These are phyloP conservation scores for Aspergillus aculeatus DNA, from an alignment of 2,329 filamentous ascomycete genomes.

Conservation along the genomic window DNA sequence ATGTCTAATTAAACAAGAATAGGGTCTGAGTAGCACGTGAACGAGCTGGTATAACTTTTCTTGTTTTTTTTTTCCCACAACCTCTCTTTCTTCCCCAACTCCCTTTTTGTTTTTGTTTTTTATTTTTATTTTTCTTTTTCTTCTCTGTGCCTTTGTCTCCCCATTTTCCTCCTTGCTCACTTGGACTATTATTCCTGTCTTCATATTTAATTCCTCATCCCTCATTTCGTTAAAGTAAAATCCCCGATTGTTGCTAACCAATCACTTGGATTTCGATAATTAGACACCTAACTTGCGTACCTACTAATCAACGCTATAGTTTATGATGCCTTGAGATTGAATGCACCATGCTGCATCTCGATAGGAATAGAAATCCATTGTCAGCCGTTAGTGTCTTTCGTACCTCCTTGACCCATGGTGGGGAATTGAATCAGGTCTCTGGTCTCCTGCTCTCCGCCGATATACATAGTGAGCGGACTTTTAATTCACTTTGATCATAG, in stretches of 20 bases:
- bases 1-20: too few species aligned
- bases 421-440: background rate
- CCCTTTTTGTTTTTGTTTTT: background rate
- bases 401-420: background rate
- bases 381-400: too few species aligned
- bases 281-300: background rate
- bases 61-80: background rate
- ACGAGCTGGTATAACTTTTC: background rate
- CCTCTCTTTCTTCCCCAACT: background rate
- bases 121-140: background rate
- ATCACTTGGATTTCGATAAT: too few species aligned
- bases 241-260: background rate
- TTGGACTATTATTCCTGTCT: background rate
- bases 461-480: background rate
- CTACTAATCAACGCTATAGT: background rate
- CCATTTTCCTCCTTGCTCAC: background rate
- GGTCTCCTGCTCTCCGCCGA: background rate
- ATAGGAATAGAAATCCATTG: background rate
- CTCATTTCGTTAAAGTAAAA: background rate
- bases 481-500: background rate
- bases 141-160: too few species aligned
- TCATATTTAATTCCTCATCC: background rate
- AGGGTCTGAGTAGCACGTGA: too few species aligned
- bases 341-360: constrained; percentile 4
- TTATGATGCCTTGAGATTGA: background rate